Conservation (phyloP, 768 basidiomycete species). For the Galerina marginata region DNA sequence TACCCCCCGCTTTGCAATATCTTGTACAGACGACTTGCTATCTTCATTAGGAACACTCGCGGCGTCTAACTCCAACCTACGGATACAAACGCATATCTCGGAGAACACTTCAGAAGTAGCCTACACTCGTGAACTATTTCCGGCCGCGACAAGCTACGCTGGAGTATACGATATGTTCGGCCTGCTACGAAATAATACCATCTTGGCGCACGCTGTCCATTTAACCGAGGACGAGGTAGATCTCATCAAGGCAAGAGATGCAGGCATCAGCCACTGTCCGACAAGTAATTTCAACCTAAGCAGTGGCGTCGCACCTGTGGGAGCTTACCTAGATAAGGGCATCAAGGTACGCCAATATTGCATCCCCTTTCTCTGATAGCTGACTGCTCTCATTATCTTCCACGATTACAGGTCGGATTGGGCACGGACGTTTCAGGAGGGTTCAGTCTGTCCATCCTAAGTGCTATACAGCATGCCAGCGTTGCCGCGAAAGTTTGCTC, state of each 20-base stretch:
- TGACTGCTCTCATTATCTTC: neutral
- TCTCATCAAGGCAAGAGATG: conserved; percentile 64
- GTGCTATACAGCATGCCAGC: conserved; percentile 74
- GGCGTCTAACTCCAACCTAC: conserved; percentile 58
- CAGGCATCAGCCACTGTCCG: conserved; percentile 92
- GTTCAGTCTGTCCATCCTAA: conserved; percentile 80
- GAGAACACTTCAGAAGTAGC: conserved; percentile 81
- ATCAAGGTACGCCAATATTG: conserved; percentile 66
- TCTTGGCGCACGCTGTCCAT: conserved; percentile 89
- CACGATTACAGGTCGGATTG: conserved; percentile 75
- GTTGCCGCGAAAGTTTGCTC: conserved; percentile 74
- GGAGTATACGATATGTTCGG: conserved; percentile 81
- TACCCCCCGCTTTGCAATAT: conserved; percentile 96
- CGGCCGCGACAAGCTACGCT: conserved; percentile 69
- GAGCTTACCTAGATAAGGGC: conserved; percentile 78
- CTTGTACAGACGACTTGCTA: conserved; percentile 79
- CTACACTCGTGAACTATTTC: conserved; percentile 71
- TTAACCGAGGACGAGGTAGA: conserved; percentile 75
- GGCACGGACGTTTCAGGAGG: conserved; percentile 95
- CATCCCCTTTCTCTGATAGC: neutral
- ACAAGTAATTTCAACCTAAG: conserved; percentile 91
- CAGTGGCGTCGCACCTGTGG: conserved; percentile 84
- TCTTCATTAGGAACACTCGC: conserved; percentile 65
- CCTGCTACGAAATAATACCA: conserved; percentile 78
- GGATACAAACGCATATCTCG: conserved; percentile 92